These are phyloP conservation scores for Porpolomopsis calyptriformis DNA, from an alignment of 768 basidiomycete genomes.

Conservation along the genomic window DNA sequence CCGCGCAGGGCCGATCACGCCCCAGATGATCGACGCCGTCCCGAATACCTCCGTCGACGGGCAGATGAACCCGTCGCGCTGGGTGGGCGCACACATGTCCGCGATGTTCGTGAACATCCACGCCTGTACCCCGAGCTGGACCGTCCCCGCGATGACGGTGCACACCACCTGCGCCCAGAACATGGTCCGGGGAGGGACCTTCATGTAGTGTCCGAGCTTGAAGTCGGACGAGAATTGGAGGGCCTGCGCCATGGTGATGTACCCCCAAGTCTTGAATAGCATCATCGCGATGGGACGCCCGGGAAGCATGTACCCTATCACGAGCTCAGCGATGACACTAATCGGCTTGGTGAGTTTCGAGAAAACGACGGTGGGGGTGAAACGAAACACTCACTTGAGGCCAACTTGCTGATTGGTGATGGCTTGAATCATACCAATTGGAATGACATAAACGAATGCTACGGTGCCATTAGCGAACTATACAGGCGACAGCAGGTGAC, in stretches of 20 bases:
- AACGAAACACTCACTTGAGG: constrained; percentile 39
- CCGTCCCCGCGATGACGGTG: constrained; percentile 57
- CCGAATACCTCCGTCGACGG: constrained; percentile 64
- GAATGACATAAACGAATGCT: constrained; percentile 61
- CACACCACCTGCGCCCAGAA: constrained; percentile 63
- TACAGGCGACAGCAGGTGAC: not conserved
- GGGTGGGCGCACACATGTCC: constrained; percentile 43
- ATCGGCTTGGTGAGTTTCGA: constrained; percentile 15
- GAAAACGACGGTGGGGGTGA: constrained; percentile 52
- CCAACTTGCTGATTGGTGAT: constrained; percentile 40
- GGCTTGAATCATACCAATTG: constrained; percentile 68
- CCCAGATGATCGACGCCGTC: constrained; percentile 67
- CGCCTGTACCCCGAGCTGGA: constrained; percentile 63
- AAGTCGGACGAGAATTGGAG: constrained; percentile 63
- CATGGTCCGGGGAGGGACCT: constrained; percentile 64
- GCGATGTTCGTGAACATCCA: constrained; percentile 70
- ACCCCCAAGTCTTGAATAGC: constrained; percentile 65
- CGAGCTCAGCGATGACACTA: constrained; percentile 69
- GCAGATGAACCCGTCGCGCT: constrained; percentile 60
- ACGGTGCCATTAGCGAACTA: not conserved
- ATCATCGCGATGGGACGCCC: constrained; percentile 74
- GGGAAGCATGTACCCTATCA: constrained; percentile 71
- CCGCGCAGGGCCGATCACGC: constrained; percentile 69
- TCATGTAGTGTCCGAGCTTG: constrained; percentile 74
- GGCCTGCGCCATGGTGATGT: constrained; percentile 30